phyloP scores from a whole-genome alignment of 2,329 filamentous ascomycete genomes.

The Verticillium nonalfalfae region DNA sequence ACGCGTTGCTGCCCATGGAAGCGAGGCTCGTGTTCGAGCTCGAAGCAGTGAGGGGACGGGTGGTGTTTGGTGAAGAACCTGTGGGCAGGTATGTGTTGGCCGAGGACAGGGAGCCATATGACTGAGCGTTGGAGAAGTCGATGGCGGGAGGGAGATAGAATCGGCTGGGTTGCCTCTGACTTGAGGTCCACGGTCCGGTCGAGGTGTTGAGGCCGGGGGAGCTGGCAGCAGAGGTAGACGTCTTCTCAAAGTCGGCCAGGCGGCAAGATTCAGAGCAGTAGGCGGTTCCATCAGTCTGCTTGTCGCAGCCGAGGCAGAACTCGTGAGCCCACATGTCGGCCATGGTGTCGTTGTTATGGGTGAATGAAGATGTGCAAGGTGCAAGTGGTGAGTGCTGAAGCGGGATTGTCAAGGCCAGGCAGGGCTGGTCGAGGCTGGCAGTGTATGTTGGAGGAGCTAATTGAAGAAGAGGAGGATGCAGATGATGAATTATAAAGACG shows the following conservation, averaged over 20 bases:
- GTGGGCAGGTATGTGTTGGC: constrained; percentile 31
- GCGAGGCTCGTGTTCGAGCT: constrained; percentile 81
- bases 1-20: constrained; percentile 59
- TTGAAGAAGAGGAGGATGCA: background rate
- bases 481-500: constrained; percentile 2
- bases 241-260: constrained; percentile 78
- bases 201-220: constrained; percentile 47
- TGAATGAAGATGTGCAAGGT: constrained; percentile 11
- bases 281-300: constrained; percentile 72
- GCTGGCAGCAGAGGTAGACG: constrained; percentile 51
- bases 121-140: constrained; percentile 62
- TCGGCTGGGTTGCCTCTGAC: constrained; percentile 22
- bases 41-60: constrained; percentile 35
- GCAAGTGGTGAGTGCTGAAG: background rate
- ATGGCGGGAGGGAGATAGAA: constrained; percentile 70
- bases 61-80: constrained; percentile 16
- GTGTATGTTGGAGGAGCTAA: background rate
- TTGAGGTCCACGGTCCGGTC: constrained; percentile 43
- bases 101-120: constrained; percentile 45
- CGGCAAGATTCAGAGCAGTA: constrained; percentile 94
- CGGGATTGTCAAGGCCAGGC: background rate
- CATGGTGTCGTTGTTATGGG: constrained; percentile 30
- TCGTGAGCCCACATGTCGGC: constrained; percentile 74
- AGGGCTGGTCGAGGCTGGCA: background rate
- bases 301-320: constrained; percentile 92